Conservation (phyloP, 345 rosid genomes). For the Triadica sebifera region DNA sequence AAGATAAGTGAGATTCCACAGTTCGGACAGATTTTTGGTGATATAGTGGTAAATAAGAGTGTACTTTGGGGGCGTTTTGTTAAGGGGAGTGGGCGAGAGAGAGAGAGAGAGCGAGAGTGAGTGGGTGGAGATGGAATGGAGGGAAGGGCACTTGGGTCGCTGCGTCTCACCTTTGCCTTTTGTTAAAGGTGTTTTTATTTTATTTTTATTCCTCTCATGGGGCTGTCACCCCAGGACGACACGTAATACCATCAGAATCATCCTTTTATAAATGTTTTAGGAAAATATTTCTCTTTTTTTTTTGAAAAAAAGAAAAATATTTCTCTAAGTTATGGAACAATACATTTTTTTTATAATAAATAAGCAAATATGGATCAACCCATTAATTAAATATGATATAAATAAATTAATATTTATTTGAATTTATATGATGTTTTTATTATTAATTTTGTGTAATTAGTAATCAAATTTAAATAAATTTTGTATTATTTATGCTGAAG, state of each 20-base stretch:
- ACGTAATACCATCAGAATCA: conserved; percentile 21
- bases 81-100: background rate
- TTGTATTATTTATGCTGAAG: too few species aligned
- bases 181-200: background rate
- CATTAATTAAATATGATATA: too few species aligned
- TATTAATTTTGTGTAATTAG: too few species aligned
- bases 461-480: too few species aligned
- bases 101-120: too few species aligned
- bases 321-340: too few species aligned
- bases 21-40: conserved; percentile 8
- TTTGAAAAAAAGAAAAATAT: too few species aligned
- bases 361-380: too few species aligned
- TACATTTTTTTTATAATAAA: too few species aligned
- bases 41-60: conserved; percentile 22
- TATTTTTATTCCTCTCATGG: background rate
- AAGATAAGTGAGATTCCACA: background rate
- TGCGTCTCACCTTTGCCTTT: conserved; percentile 9
- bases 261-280: background rate
- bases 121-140: conserved; percentile 3
- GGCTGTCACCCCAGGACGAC: conserved; percentile 30
- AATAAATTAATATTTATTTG: too few species aligned
- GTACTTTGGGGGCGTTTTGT: conserved; percentile 8
- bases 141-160: conserved; percentile 7
- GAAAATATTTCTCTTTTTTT: too few species aligned
- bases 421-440: too few species aligned